Conservation (phyloP, 306 rosid genomes). For the Hippophae rhamnoides region DNA sequence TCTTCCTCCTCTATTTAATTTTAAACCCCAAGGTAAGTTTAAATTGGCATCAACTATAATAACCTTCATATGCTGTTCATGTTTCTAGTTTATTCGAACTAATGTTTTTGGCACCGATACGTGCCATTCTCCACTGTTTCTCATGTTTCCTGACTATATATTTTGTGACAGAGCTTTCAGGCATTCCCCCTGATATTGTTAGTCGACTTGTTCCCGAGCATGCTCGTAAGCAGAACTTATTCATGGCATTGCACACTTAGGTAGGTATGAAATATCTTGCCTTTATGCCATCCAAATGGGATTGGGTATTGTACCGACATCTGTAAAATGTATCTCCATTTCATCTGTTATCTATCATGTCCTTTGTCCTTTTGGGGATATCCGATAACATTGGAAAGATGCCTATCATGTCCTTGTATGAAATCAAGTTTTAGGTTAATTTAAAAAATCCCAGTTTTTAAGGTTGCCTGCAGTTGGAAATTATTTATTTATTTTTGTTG, state of each 20-base stretch:
- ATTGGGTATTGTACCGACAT: not conserved
- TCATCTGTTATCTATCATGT: slow-evolving; percentile 19
- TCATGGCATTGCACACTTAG: slow-evolving; percentile 93
- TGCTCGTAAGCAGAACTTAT: slow-evolving; percentile 88
- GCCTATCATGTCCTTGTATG: slow-evolving; percentile 21
- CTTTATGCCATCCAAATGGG: slow-evolving; percentile 5
- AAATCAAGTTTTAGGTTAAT: slow-evolving; percentile 31
- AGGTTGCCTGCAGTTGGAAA: slow-evolving; percentile 20
- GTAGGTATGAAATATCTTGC: slow-evolving; percentile 8
- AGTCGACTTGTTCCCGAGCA: slow-evolving; percentile 87
- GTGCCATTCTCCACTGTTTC: not conserved
- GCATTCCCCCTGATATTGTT: slow-evolving; percentile 58
- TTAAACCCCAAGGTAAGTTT: slow-evolving; percentile 71
- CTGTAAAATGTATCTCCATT: slow-evolving; percentile 2
- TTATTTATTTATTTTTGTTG: too few species aligned
- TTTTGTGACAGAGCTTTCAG: slow-evolving; percentile 64
- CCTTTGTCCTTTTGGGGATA: too few species aligned
- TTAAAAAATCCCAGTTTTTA: slow-evolving; percentile 22
- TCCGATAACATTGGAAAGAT: too few species aligned
- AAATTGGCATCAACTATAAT: not conserved
- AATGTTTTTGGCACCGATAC: not conserved
- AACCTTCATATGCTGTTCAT: not conserved
- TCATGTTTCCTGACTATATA: slow-evolving; percentile 8
- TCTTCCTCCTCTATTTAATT: slow-evolving; percentile 91
- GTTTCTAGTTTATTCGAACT: not conserved